Base-by-base conservation (phyloP, 2,329 filamentous ascomycete genomes). In the Xylaria hypoxylon region DNA sequence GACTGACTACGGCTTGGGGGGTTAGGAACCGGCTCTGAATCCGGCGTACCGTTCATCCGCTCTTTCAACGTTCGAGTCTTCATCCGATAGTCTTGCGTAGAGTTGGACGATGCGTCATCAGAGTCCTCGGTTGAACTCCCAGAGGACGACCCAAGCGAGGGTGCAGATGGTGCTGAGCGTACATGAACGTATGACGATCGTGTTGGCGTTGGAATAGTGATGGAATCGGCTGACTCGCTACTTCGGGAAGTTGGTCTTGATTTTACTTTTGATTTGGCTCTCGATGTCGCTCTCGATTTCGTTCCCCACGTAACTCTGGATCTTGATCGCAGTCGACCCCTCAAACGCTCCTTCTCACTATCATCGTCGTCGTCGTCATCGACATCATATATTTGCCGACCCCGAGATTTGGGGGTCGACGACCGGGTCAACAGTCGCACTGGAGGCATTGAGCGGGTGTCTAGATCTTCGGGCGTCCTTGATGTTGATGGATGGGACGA, bases 161-260 rank as follows among this genome's bases (percentile, higher is more conserved):
- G 73, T 59, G 73, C 75, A 45, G 80, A 80, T 24, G 74, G 79
- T 26, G 79, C 80, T 3, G 81, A 82, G 42, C 78, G 79, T 66
- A 79, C 78, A 64, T 78, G 76, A 58, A 73, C 72, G 62, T 75
- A 77, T 31, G 76, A 76, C 31, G 80, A 80, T 31, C 73, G 77
- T 45, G 79, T 79, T 26, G 75, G 73, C 1, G 72, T 73, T 2
- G 70, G 64, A 38, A 73, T 59, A 31, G 71, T 70, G 48, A 51
- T 52, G 28, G 70, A 70, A 13, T 67, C 67, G 33, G 55, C 62
- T 22, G 67, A 67, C 33, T 61, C 35, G 26, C 67, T 70, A 33
- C 44, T 50, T 33, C 11, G 61, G 26, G 68, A 67, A 22, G 55
- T 67, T 53, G 67, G 74, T 74, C 60, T 74, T 68, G 71, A 60